phyloP scores from a whole-genome alignment of 331 rosid genomes.

The Quercus tomentella region DNA sequence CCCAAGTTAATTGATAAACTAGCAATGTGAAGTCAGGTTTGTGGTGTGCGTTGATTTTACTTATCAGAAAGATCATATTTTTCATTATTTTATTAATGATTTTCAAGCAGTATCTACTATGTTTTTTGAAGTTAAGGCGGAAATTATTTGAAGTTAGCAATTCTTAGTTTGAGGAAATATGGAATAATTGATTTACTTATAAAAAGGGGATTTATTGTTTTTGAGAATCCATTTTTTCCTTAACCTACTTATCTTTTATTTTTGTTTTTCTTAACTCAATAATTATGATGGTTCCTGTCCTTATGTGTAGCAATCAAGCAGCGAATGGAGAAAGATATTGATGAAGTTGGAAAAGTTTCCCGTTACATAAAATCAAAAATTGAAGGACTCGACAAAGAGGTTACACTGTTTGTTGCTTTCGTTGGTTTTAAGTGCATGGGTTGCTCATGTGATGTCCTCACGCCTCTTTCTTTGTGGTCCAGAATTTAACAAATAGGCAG shows the following conservation, averaged over 20 bases:
- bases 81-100: too few relatives aligned
- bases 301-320: constrained; percentile 68
- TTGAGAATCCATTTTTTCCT: too few relatives aligned
- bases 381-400: constrained; percentile 91
- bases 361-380: constrained; percentile 62
- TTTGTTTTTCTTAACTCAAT: neutral
- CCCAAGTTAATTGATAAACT: too few relatives aligned
- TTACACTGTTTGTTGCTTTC: constrained; percentile 20
- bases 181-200: neutral
- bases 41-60: too few relatives aligned
- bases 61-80: too few relatives aligned
- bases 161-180: neutral
- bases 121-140: too few relatives aligned
- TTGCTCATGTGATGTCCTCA: constrained; percentile 5
- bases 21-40: too few relatives aligned
- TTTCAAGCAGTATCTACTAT: too few relatives aligned
- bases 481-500: constrained; percentile 85
- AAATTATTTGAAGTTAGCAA: neutral
- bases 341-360: constrained; percentile 90
- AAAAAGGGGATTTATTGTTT: too few relatives aligned
- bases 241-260: too few relatives aligned
- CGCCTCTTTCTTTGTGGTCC: constrained; percentile 20
- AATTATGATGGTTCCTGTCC: constrained; percentile 15
- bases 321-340: constrained; percentile 91
- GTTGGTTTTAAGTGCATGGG: neutral